phyloP scores from a whole-genome alignment of 441 rosid species.

The Metrosideros polymorpha region DNA sequence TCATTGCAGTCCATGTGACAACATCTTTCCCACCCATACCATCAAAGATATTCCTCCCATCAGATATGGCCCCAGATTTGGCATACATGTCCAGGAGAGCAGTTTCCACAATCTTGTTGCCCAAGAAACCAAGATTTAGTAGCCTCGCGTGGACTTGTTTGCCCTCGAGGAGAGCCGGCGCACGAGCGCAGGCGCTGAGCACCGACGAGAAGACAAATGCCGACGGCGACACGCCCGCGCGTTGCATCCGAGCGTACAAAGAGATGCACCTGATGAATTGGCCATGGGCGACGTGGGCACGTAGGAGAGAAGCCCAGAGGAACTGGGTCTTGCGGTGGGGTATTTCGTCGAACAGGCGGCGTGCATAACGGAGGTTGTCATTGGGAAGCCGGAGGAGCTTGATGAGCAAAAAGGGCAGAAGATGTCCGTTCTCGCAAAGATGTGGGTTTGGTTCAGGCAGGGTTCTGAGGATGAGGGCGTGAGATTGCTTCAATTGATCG shows the following conservation, averaged over 20 bases:
- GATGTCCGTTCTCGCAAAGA: background rate
- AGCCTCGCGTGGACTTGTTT: constrained; percentile 33
- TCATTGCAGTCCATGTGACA: constrained; percentile 42
- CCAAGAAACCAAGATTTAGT: constrained; percentile 25
- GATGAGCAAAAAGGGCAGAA: constrained; percentile 19
- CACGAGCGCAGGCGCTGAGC: constrained; percentile 44
- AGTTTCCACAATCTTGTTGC: constrained; percentile 30
- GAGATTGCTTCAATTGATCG: constrained; percentile 33
- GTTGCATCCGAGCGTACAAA: constrained; percentile 27
- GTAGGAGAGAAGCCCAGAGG: constrained; percentile 41
- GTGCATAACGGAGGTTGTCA: constrained; percentile 31
- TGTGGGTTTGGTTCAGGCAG: background rate
- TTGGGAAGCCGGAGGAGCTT: constrained; percentile 20
- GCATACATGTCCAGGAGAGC: constrained; percentile 39
- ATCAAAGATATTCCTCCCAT: constrained; percentile 31
- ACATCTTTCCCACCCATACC: constrained; percentile 32
- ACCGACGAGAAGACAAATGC: constrained; percentile 49
- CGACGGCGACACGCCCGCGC: constrained; percentile 17
- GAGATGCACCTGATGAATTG: constrained; percentile 25
- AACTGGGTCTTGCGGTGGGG: constrained; percentile 23
- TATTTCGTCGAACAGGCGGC: constrained; percentile 40
- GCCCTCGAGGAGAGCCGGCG: constrained; percentile 23
- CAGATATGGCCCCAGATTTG: constrained; percentile 23
- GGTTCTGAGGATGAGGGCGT: constrained; percentile 24
- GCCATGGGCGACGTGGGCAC: constrained; percentile 21